Evolutionary conservation across 2,329 filamentous ascomycete genomes (phyloP).

Genomic region (Capronia epimyces): DNA sequence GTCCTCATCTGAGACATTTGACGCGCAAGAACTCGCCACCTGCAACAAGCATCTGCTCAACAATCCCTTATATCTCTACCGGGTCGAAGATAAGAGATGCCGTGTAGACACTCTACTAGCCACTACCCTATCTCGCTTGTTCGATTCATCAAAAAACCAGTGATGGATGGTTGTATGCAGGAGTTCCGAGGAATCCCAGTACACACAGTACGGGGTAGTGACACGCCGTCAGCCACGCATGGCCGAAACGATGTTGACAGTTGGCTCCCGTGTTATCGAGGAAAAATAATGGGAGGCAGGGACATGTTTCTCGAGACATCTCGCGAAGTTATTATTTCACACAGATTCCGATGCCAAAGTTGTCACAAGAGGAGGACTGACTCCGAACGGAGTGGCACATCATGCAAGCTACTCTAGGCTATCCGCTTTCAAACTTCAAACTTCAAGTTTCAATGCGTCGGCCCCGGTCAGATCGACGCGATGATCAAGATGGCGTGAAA

Average conservation of each 20-base stretch:
- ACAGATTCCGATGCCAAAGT: constrained; percentile 6
- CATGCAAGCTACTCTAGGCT: neutral
- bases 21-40: constrained; percentile 10
- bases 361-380: constrained; percentile 2
- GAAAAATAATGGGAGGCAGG: neutral
- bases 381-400: neutral
- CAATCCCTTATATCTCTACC: neutral
- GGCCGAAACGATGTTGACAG: neutral
- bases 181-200: neutral
- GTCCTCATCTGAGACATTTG: constrained; percentile 23
- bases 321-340: too few species aligned
- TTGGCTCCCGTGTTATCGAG: neutral
- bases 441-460: neutral
- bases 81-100: neutral
- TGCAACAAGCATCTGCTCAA: neutral
- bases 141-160: too few species aligned
- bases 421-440: neutral
- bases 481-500: neutral
- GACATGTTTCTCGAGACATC: too few species aligned
- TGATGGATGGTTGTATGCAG: too few species aligned
- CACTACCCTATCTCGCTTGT: constrained; percentile 13
- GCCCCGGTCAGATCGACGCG: neutral
- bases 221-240: neutral
- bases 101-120: neutral
- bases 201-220: too few species aligned